Percentiles rank a stretch among this genome's conserved stretches.
phyloP scores from a whole-genome alignment of 108 stramenopile species.

The Skeletonema costatum region DNA sequence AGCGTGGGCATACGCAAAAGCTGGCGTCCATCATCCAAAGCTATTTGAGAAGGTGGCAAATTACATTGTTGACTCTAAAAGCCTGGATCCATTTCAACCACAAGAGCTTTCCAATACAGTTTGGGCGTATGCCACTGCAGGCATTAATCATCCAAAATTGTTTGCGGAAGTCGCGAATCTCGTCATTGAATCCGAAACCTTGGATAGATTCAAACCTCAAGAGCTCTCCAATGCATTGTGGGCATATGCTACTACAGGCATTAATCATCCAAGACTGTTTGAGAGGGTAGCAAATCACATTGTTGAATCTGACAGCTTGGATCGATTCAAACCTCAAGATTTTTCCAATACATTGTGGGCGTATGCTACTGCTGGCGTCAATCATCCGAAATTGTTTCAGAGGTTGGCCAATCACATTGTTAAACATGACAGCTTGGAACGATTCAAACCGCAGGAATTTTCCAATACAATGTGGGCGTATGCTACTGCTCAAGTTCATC shows the following conservation, averaged over 20 bases:
- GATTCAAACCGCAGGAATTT: not conserved
- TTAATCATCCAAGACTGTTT: not conserved
- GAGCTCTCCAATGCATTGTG: no score
- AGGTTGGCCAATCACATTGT: conserved; percentile 8
- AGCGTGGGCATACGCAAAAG: conserved; percentile 8
- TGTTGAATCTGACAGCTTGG: not conserved
- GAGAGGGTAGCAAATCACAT: not conserved
- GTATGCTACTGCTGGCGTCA: conserved; percentile 25
- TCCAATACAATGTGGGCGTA: conserved; percentile 14
- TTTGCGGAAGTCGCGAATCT: no score
- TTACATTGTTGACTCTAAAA: no score
- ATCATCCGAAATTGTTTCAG: not conserved
- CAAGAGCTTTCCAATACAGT: no score
- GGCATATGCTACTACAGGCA: conserved; percentile 17
- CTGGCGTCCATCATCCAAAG: not conserved
- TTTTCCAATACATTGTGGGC: not conserved
- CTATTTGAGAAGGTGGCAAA: no score
- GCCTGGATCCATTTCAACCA: no score
- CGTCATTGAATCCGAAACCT: no score
- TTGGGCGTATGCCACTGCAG: no score
- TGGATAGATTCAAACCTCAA: not conserved
- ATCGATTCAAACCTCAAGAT: not conserved
- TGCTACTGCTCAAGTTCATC: not conserved
- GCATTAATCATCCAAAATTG: no score
- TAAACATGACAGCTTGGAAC: not conserved